These are phyloP conservation scores for Diplogelasinospora grovesii DNA, from an alignment of 495 filamentous ascomycete genomes.

Conservation along the genomic window DNA sequence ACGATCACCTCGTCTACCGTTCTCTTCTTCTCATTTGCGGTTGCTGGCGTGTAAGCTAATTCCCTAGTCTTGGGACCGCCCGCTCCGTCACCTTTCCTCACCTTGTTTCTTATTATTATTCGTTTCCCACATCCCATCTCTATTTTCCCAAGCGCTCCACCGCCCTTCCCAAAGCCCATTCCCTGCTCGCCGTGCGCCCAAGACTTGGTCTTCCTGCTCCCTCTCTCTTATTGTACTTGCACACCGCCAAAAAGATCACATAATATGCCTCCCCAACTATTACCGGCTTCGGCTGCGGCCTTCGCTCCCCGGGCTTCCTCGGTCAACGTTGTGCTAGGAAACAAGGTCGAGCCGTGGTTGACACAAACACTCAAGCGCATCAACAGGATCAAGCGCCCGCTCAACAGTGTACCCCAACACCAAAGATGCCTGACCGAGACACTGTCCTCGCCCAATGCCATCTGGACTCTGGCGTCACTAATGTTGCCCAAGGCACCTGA, in stretches of 20 bases:
- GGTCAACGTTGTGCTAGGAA: conserved; percentile 91
- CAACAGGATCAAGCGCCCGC: conserved; percentile 92
- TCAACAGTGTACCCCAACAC: conserved; percentile 97
- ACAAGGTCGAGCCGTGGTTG: conserved; percentile 95
- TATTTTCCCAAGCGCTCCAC: conserved; percentile 44
- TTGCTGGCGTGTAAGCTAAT: conserved; percentile 51
- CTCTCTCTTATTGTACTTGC: conserved; percentile 12
- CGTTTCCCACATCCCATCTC: conserved; percentile 46
- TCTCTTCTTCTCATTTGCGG: conserved; percentile 46
- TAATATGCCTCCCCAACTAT: conserved; percentile 86
- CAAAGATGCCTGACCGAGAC: conserved; percentile 95
- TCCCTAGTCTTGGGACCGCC: conserved; percentile 52
- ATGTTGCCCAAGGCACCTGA: conserved; percentile 92
- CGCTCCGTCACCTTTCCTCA: conserved; percentile 44
- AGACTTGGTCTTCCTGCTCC: no score
- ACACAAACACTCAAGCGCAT: conserved; percentile 95
- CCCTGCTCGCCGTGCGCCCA: no score
- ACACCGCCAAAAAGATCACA: conserved; percentile 24
- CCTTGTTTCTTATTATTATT: conserved; percentile 47
- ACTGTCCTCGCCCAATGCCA: conserved; percentile 81
- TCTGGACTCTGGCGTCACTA: conserved; percentile 92
- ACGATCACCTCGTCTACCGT: conserved; percentile 39
- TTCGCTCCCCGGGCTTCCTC: conserved; percentile 87
- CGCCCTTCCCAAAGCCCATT: no score
- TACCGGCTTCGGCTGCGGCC: conserved; percentile 91